Conservation (phyloP, 352 stramenopile genomes). For the Phytophthora capsici region DNA sequence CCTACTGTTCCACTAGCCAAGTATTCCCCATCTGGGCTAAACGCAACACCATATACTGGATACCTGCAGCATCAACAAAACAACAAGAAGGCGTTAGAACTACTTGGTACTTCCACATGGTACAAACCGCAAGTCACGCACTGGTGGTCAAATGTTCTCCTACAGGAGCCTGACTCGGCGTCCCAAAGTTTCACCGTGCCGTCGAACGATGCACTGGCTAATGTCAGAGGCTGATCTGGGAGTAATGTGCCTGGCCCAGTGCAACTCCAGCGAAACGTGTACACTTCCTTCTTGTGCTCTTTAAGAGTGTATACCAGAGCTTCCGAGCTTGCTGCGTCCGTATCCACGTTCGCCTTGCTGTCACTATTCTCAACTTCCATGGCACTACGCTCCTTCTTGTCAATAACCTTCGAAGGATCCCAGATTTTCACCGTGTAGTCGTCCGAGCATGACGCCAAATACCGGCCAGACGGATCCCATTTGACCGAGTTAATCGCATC, state of each 20-base stretch:
- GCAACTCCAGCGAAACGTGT: slow-evolving; percentile 93
- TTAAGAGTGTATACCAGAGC: slow-evolving; percentile 85
- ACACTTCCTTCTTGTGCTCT: slow-evolving; percentile 94
- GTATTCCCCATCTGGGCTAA: slow-evolving; percentile 92
- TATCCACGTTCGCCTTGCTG: slow-evolving; percentile 29
- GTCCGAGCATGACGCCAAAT: slow-evolving; percentile 98
- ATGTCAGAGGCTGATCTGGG: slow-evolving; percentile 71
- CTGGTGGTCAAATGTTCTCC: slow-evolving; percentile 94
- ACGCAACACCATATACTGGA: slow-evolving; percentile 88
- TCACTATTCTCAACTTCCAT: slow-evolving; percentile 40
- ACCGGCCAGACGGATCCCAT: slow-evolving; percentile 94
- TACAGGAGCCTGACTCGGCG: slow-evolving; percentile 89
- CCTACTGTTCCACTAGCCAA: slow-evolving; percentile 97
- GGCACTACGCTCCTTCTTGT: slow-evolving; percentile 34
- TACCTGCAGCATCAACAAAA: slow-evolving; percentile 48
- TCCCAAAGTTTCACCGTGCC: slow-evolving; percentile 96
- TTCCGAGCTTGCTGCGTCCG: slow-evolving; percentile 31
- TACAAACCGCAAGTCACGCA: slow-evolving; percentile 61
- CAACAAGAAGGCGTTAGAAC: slow-evolving; percentile 28
- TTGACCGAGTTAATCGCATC: slow-evolving; percentile 99
- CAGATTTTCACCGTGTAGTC: slow-evolving; percentile 98
- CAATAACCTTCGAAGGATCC: slow-evolving; percentile 69
- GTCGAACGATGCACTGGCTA: slow-evolving; percentile 97
- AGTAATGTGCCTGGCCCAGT: slow-evolving; percentile 75
- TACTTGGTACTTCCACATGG: no score